Evolutionary conservation across 2,329 filamentous ascomycete species (phyloP).

Genomic region (Pyrenochaeta sp.): DNA sequence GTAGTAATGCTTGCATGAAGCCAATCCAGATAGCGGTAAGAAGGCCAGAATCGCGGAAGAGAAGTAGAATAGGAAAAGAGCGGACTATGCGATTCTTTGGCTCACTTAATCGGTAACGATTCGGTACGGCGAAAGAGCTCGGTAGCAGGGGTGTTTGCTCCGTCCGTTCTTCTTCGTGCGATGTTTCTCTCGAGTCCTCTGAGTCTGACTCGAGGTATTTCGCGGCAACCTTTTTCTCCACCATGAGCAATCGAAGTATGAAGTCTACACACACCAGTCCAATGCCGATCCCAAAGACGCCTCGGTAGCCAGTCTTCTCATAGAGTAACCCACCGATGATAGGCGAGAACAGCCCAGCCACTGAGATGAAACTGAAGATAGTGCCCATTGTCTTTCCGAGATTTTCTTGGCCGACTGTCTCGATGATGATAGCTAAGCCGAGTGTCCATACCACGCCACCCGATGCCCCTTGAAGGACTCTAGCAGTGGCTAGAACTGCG

Average conservation of each 20-base stretch:
- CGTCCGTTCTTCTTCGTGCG: slow-evolving; percentile 18
- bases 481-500: slow-evolving; percentile 58
- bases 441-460: slow-evolving; percentile 67
- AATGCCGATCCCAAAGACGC: slow-evolving; percentile 66
- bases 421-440: slow-evolving; percentile 64
- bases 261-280: slow-evolving; percentile 65
- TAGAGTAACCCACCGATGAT: slow-evolving; percentile 68
- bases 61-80: slow-evolving; percentile 58
- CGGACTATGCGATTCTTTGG: slow-evolving; percentile 51
- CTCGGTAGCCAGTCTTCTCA: slow-evolving; percentile 63
- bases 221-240: slow-evolving; percentile 68
- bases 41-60: slow-evolving; percentile 43
- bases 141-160: slow-evolving; percentile 36
- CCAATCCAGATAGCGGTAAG: slow-evolving; percentile 43
- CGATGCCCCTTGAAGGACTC: slow-evolving; percentile 65
- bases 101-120: slow-evolving; percentile 53
- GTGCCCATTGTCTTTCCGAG: slow-evolving; percentile 69
- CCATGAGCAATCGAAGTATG: slow-evolving; percentile 64
- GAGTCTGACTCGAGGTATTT: slow-evolving; percentile 46
- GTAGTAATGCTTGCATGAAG: slow-evolving; percentile 45
- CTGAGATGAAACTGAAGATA: slow-evolving; percentile 66
- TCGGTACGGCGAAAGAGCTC: slow-evolving; percentile 23
- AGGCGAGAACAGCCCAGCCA: slow-evolving; percentile 65
- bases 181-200: slow-evolving; percentile 4
- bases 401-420: slow-evolving; percentile 64